Percentiles rank a stretch among this genome's conserved stretches.
Conservation (phyloP, 129 eudicot species). For the Sambucus nigra region DNA sequence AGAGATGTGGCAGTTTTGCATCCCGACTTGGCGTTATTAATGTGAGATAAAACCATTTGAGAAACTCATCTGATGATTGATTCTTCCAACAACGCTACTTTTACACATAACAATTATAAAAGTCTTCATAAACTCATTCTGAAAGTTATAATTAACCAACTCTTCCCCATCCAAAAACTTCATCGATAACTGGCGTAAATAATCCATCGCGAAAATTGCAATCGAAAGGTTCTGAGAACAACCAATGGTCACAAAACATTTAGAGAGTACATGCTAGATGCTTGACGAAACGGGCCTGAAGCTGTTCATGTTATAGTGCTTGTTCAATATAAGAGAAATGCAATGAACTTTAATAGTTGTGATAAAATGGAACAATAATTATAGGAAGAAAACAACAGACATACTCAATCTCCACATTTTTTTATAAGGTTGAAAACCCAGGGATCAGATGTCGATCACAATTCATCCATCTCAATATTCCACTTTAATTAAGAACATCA, state of each 20-base stretch:
- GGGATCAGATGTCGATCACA: no score
- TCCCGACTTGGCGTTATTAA: slow-evolving; percentile 89
- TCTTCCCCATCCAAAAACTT: slow-evolving; percentile 96
- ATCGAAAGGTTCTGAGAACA: slow-evolving; percentile 91
- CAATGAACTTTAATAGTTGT: no score
- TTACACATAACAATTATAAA: slow-evolving; percentile 90
- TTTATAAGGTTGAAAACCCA: no score
- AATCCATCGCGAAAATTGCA: slow-evolving; percentile 98
- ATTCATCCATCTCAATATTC: no score
- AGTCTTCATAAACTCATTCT: slow-evolving; percentile 92
- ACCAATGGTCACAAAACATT: slow-evolving; percentile 90
- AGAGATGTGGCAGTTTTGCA: slow-evolving; percentile 52
- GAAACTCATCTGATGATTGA: slow-evolving; percentile 92
- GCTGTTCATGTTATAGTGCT: slow-evolving; percentile 98
- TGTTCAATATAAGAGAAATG: no score
- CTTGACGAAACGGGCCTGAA: slow-evolving; percentile 96
- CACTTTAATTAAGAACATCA: no score
- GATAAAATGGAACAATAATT: no score
- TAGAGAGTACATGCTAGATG: slow-evolving; percentile 93
- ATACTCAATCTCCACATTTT: no score
- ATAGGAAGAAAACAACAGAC: no score
- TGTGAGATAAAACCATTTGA: slow-evolving; percentile 94
- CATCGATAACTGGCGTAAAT: slow-evolving; percentile 94
- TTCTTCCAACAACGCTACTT: slow-evolving; percentile 85
- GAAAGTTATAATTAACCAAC: slow-evolving; percentile 87